These are phyloP conservation scores for Helenozyma rhizophorensis DNA, from an alignment of 805 yeast genomes.

Conservation along the genomic window DNA sequence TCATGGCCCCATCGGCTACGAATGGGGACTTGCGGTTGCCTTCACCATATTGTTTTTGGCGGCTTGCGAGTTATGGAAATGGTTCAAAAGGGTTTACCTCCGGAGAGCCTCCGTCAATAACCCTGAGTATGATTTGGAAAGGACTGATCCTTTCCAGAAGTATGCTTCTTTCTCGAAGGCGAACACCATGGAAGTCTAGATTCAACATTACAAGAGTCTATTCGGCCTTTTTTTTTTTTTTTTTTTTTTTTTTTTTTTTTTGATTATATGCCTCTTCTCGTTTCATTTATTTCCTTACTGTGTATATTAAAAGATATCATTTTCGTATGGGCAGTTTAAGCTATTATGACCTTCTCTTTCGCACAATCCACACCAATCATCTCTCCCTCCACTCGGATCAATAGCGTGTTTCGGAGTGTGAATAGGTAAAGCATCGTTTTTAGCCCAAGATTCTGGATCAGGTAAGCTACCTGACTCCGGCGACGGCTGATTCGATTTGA, in stretches of 20 bases:
- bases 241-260: no score
- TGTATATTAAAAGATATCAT: slow-evolving; percentile 42
- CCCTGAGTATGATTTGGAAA: slow-evolving; percentile 59
- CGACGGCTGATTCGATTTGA: not conserved
- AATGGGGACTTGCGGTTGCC: slow-evolving; percentile 75
- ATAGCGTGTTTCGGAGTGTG: slow-evolving; percentile 43
- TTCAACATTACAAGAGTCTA: no score
- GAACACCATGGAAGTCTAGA: not conserved
- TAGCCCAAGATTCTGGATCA: slow-evolving; percentile 1
- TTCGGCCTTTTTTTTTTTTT: no score
- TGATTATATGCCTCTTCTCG: no score
- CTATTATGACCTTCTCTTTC: slow-evolving; percentile 88
- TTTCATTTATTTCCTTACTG: not conserved
- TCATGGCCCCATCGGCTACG: slow-evolving; percentile 67
- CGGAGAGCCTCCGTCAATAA: slow-evolving; percentile 40
- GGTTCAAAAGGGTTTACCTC: slow-evolving; percentile 50
- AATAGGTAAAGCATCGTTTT: slow-evolving; percentile 35
- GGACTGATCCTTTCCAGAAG: slow-evolving; percentile 53
- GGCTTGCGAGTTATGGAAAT: slow-evolving; percentile 67
- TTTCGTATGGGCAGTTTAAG: slow-evolving; percentile 82
- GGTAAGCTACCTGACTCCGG: not conserved
- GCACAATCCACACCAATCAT: slow-evolving; percentile 89
- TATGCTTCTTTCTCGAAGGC: slow-evolving; percentile 53
- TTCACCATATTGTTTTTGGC: slow-evolving; percentile 52
- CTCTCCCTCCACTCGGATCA: slow-evolving; percentile 73